Percentiles rank a stretch among this genome's conserved stretches.
phyloP scores from a whole-genome alignment of 2,329 filamentous ascomycete genomes.

The Xylaria polymorpha region DNA sequence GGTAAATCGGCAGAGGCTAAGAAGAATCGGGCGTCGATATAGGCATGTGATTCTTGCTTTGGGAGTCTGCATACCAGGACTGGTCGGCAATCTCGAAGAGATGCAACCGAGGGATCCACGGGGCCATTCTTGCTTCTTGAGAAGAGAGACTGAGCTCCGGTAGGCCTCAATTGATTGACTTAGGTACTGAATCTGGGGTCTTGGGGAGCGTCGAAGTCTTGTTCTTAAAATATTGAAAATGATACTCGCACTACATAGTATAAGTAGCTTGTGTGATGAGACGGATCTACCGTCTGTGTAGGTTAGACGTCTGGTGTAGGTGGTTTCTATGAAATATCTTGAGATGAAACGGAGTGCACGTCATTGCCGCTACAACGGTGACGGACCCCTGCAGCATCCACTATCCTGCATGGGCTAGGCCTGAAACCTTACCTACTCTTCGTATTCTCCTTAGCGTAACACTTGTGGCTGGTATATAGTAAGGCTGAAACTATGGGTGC shows the following conservation, averaged over 20 bases:
- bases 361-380: constrained; percentile 8
- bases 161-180: not conserved
- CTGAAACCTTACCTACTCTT: constrained; percentile 5
- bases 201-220: not conserved
- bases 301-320: no score
- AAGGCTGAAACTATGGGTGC: constrained; percentile 19
- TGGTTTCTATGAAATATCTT: not conserved
- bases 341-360: not conserved
- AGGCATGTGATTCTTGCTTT: not conserved
- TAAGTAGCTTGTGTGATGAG: not conserved
- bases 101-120: constrained; percentile 68
- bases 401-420: constrained; percentile 7
- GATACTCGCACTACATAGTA: not conserved
- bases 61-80: constrained; percentile 62
- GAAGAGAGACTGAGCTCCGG: not conserved
- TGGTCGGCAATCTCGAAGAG: constrained; percentile 77
- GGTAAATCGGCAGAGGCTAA: not conserved
- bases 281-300: not conserved
- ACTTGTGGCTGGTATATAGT: constrained; percentile 26
- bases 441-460: not conserved
- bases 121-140: constrained; percentile 43
- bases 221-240: not conserved
- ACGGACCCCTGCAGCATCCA: constrained; percentile 21
- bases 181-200: not conserved
- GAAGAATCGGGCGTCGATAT: not conserved